Conservation (phyloP, 1,284 basidiomycete genomes). For the Rugosomyces carneus region DNA sequence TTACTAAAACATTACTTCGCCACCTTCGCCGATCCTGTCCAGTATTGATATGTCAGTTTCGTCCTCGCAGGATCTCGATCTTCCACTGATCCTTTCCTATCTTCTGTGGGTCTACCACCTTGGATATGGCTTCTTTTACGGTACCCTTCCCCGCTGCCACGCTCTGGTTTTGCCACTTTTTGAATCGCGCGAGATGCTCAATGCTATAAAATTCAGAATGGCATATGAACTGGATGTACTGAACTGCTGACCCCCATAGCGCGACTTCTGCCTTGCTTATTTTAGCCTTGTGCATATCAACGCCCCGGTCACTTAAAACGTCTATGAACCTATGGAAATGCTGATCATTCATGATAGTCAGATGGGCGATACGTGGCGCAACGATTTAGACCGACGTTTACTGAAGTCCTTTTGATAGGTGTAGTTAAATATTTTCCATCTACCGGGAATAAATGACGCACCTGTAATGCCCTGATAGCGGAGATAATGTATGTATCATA, state of each 20-base stretch:
- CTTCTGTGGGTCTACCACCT: not conserved
- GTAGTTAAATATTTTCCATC: slow-evolving; percentile 3
- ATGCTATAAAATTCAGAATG: slow-evolving; percentile 26
- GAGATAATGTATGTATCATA: slow-evolving; percentile 56
- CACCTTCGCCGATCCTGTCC: not conserved
- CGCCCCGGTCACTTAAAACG: slow-evolving; percentile 48
- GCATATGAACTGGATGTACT: too few relatives aligned
- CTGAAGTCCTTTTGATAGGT: slow-evolving; percentile 35
- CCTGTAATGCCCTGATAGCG: slow-evolving; percentile 67
- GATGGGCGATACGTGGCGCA: not conserved
- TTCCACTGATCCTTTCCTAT: not conserved
- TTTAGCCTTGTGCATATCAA: slow-evolving; percentile 58
- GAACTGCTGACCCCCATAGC: slow-evolving; percentile 43
- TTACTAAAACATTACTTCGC: not conserved
- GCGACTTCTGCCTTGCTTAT: slow-evolving; percentile 55
- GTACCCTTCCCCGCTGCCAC: slow-evolving; percentile 27
- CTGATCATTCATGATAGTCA: slow-evolving; percentile 24
- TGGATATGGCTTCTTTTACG: slow-evolving; percentile 9
- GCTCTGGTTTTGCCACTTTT: slow-evolving; percentile 32
- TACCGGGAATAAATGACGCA: slow-evolving; percentile 15
- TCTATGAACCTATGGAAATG: slow-evolving; percentile 63
- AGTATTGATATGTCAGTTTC: not conserved
- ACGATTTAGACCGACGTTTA: slow-evolving; percentile 31
- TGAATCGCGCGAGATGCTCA: slow-evolving; percentile 39
- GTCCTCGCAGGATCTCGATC: not conserved